These are phyloP conservation scores for Macrophomina pseudophaseolina DNA, from an alignment of 2,329 filamentous ascomycete species.

Conservation along the genomic window DNA sequence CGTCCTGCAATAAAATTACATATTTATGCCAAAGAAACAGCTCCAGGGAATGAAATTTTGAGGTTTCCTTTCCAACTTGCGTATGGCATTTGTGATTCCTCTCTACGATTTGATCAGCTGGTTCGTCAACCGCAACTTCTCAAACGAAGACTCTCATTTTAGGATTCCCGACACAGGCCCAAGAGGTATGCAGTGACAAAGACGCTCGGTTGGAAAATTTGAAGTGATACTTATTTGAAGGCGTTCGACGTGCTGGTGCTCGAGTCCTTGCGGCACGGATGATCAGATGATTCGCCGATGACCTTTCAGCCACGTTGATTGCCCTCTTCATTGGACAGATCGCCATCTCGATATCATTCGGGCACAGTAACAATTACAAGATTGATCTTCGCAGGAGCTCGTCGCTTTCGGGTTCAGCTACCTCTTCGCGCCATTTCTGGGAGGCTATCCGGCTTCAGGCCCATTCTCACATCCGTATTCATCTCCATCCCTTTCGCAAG, in stretches of 20 bases:
- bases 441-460: constrained; percentile 67
- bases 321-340: constrained; percentile 67
- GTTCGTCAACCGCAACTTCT: constrained; percentile 60
- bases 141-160: constrained; percentile 49
- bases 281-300: constrained; percentile 59
- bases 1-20: constrained; percentile 61
- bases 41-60: constrained; percentile 61
- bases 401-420: constrained; percentile 67
- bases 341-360: constrained; percentile 68
- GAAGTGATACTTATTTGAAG: constrained; percentile 46
- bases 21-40: constrained; percentile 52
- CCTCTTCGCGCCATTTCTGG: constrained; percentile 69
- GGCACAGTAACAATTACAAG: constrained; percentile 64
- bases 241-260: constrained; percentile 56
- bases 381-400: constrained; percentile 69
- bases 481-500: constrained; percentile 73
- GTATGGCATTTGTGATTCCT: constrained; percentile 65
- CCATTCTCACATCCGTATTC: constrained; percentile 67
- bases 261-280: constrained; percentile 54
- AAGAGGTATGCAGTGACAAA: neutral
- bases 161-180: constrained; percentile 63
- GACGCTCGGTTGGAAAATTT: too few species aligned
- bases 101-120: constrained; percentile 69
- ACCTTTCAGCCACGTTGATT: constrained; percentile 65
- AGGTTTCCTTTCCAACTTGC: constrained; percentile 64